A percentile compares a stretch with the other conserved stretches of the same genome.
Evolutionary conservation across 768 basidiomycete species (phyloP).

Genomic region (Lenzites betulinus): DNA sequence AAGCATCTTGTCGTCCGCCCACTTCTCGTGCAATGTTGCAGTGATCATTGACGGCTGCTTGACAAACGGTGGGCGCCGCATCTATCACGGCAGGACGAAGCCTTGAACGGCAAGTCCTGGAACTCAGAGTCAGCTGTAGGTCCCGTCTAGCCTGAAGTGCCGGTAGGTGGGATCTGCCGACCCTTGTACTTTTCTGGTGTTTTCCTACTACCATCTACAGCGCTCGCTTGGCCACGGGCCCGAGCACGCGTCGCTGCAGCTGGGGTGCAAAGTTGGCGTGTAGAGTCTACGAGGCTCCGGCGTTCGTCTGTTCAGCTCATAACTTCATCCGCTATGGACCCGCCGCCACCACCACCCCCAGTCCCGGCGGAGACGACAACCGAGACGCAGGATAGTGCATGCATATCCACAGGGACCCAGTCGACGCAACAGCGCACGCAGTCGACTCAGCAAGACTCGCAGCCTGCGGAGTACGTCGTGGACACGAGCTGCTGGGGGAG

Average conservation of each 20-base stretch:
- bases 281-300: too few relatives aligned
- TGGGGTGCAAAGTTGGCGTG: too few relatives aligned
- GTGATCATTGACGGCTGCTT: neutral
- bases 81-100: neutral
- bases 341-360: too few relatives aligned
- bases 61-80: neutral
- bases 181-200: constrained; percentile 6
- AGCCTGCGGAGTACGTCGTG: constrained; percentile 2
- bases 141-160: too few relatives aligned
- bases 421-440: constrained; percentile 37
- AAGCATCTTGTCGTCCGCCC: neutral
- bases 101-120: neutral
- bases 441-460: constrained; percentile 37
- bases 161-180: neutral
- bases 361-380: neutral
- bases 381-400: neutral
- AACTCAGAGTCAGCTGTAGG: neutral
- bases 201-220: neutral
- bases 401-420: neutral
- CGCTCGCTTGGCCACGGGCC: neutral
- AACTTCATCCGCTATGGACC: too few relatives aligned
- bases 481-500: constrained; percentile 61
- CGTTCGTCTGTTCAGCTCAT: too few relatives aligned
- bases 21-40: neutral
- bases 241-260: neutral